phyloP scores from a whole-genome alignment of 306 rosid species.

The Calophaca sinica region DNA sequence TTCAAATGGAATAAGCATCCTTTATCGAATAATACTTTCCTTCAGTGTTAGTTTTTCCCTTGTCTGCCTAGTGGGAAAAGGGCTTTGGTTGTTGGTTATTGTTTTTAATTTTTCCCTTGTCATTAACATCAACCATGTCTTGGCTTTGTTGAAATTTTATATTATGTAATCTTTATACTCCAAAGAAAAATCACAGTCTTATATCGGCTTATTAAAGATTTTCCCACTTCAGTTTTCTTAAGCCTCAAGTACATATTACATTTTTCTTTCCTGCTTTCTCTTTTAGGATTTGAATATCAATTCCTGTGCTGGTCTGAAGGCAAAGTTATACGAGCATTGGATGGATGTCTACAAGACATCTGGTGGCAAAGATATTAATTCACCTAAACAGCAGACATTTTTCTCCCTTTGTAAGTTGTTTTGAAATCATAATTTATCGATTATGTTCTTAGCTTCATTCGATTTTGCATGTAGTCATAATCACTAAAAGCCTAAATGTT shows the following conservation, averaged over 20 bases:
- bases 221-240: neutral
- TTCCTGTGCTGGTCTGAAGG: constrained; percentile 58
- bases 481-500: neutral
- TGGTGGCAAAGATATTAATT: constrained; percentile 69
- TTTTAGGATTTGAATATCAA: constrained; percentile 61
- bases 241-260: constrained; percentile 23
- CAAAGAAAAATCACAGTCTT: constrained; percentile 23
- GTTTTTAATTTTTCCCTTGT: neutral
- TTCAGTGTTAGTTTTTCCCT: constrained; percentile 4
- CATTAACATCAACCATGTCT: constrained; percentile 10
- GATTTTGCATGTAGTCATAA: constrained; percentile 28
- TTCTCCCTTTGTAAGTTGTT: constrained; percentile 79
- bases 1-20: constrained; percentile 27
- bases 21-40: neutral
- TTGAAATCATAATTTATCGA: constrained; percentile 26
- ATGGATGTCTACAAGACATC: constrained; percentile 73
- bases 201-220: neutral
- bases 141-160: constrained; percentile 37
- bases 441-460: constrained; percentile 20
- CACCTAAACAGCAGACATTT: constrained; percentile 67
- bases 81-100: constrained; percentile 2
- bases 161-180: neutral
- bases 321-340: constrained; percentile 78
- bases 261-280: constrained; percentile 35
- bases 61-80: neutral